These are phyloP conservation scores for Colletotrichum sp. DNA, from an alignment of 2,329 filamentous ascomycete genomes.

Conservation along the genomic window DNA sequence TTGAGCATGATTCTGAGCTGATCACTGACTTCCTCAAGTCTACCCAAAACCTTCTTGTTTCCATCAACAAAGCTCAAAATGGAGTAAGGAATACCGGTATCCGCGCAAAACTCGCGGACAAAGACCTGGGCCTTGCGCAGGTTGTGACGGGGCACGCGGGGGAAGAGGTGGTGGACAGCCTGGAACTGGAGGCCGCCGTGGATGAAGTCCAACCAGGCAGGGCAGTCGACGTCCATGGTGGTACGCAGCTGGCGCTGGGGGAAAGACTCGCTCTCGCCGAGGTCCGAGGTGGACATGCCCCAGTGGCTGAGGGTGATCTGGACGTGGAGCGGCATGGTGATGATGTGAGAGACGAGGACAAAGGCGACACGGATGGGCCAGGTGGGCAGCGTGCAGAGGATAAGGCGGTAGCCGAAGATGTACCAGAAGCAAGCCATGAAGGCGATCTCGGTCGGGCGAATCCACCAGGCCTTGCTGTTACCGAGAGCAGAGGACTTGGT, in stretches of 20 bases:
- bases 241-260: conserved; percentile 73
- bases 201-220: conserved; percentile 73
- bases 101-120: conserved; percentile 68
- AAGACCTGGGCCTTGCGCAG: conserved; percentile 63
- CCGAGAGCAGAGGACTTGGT: conserved; percentile 60
- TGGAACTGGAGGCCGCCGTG: conserved; percentile 78
- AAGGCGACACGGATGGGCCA: conserved; percentile 64
- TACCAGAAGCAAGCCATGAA: conserved; percentile 71
- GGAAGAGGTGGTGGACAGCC: conserved; percentile 73
- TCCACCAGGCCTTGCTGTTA: conserved; percentile 65
- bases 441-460: conserved; percentile 67
- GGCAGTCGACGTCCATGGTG: conserved; percentile 77
- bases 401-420: conserved; percentile 69
- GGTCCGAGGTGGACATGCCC: conserved; percentile 71
- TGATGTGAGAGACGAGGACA: conserved; percentile 66
- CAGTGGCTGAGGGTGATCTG: conserved; percentile 77
- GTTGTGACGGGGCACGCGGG: conserved; percentile 72
- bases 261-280: conserved; percentile 70
- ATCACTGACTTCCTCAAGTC: conserved; percentile 62
- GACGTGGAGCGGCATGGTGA: conserved; percentile 72
- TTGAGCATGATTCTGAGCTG: conserved; percentile 65
- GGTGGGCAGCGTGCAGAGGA: conserved; percentile 65
- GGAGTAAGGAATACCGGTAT: conserved; percentile 67
- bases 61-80: conserved; percentile 67
- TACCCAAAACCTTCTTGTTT: conserved; percentile 56